Evolutionary conservation across 345 rosid species (phyloP).

Genomic region (Combretum micranthum): DNA sequence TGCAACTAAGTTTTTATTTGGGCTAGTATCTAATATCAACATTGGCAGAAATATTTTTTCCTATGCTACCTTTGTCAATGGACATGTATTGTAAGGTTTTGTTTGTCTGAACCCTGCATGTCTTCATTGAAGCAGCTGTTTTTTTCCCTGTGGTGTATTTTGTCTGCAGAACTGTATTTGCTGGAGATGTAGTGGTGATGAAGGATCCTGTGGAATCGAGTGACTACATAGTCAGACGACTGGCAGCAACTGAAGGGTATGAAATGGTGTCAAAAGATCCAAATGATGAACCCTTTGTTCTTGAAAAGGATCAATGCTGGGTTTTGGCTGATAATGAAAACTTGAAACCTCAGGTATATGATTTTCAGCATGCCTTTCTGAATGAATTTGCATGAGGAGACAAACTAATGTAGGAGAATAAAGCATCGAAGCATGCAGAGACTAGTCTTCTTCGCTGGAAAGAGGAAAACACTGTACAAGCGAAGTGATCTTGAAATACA

Average conservation of each 20-base stretch:
- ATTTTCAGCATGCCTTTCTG: slow-evolving; percentile 1
- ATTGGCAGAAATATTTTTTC: too few relatives aligned
- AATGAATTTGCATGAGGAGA: background rate
- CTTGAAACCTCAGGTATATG: slow-evolving; percentile 69
- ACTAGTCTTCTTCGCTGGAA: background rate
- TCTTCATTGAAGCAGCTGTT: background rate
- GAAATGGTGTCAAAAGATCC: slow-evolving; percentile 79
- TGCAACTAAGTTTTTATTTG: too few relatives aligned
- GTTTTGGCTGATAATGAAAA: slow-evolving; percentile 74
- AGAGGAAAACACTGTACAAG: too few relatives aligned
- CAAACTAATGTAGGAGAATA: too few relatives aligned
- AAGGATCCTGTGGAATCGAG: slow-evolving; percentile 68
- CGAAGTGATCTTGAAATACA: too few relatives aligned
- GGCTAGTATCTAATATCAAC: too few relatives aligned
- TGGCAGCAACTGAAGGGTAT: slow-evolving; percentile 77
- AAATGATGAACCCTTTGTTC: slow-evolving; percentile 82
- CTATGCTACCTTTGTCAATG: too few relatives aligned
- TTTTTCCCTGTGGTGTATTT: background rate
- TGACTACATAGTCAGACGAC: slow-evolving; percentile 64
- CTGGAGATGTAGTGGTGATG: slow-evolving; percentile 91
- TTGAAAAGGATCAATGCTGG: slow-evolving; percentile 82
- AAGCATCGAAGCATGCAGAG: background rate
- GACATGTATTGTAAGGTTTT: too few relatives aligned
- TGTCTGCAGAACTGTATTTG: slow-evolving; percentile 48
- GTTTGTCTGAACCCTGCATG: too few relatives aligned